Base-by-base conservation (phyloP, 2,329 filamentous ascomycete genomes). In the Apiospora koreana region DNA sequence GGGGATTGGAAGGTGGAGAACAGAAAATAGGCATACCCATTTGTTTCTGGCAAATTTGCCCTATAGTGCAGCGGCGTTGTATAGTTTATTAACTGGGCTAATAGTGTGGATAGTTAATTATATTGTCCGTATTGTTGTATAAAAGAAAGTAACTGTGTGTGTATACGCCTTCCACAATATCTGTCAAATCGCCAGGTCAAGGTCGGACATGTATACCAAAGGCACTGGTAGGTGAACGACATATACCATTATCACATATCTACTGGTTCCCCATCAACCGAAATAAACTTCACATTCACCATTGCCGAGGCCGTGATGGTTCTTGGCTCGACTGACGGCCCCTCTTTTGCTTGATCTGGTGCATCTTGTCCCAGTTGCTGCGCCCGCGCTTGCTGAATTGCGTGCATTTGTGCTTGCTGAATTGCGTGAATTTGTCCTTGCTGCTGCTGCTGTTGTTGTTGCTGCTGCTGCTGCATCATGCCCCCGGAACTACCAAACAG, bases 261-360 rank as follows among this genome's bases (percentile, higher is more conserved):
- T 16, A 62, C 31, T 31, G 54, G 54, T 21, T 62, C 54, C 54
- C 54, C 54, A n/a, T 62, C 54, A 6, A 62, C 54, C 28, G 54
- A 62, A 31, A 62, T 67, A 31, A 73, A 74, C 28, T 67, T 71
- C 12, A 72, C 73, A 68, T 73, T 73, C 5, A 74, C 69, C 25
- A 46, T 48, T 2, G 73, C 73, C 45, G 70, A 70, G 4, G 72
- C 71, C 28, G 72, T 73, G 14, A 74, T 73, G 1, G 71, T 74
- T 16, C 68, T 69, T 4, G 73, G 72, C 58, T 74, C 73, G 10
- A 74, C 45, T 14, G 72, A 41, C 7, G 72, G 71, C 1, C 72
- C 73, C 0, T 71, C 69, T 31, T 23, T 62, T n/a, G 31, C 50
- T 14, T 5, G 46, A 3, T 43, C 28, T 16, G 41, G 16, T 43